Percentiles rank a stretch among this genome's conserved stretches.
phyloP scores from a whole-genome alignment of 331 rosid species.

The Quercus tomentella region DNA sequence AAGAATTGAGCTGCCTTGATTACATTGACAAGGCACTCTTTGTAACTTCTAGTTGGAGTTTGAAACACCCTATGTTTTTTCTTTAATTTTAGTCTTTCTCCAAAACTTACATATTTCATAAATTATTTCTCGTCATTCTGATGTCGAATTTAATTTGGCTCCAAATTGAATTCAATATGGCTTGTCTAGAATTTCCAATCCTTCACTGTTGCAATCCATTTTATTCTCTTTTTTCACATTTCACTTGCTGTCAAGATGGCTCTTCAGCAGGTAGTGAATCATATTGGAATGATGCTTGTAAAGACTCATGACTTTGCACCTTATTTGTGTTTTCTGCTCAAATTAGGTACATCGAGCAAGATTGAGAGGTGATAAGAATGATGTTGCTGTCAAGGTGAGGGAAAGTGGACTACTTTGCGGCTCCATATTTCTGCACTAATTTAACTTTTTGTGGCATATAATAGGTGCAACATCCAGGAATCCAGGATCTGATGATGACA shows the following conservation, averaged over 20 bases:
- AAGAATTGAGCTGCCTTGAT: neutral
- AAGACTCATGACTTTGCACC: slow-evolving; percentile 14
- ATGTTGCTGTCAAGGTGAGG: slow-evolving; percentile 89
- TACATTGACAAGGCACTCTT: neutral
- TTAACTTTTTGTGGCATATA: slow-evolving; percentile 29
- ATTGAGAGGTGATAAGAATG: slow-evolving; percentile 66
- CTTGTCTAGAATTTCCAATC: neutral
- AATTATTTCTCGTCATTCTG: neutral
- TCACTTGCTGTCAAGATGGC: slow-evolving; percentile 12
- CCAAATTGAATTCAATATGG: slow-evolving; percentile 13
- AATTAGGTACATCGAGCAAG: slow-evolving; percentile 84
- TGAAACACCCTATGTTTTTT: no score
- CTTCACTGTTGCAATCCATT: slow-evolving; percentile 15
- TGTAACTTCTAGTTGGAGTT: neutral
- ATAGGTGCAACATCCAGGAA: slow-evolving; percentile 99
- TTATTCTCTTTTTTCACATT: slow-evolving; percentile 6
- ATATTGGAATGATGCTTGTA: slow-evolving; percentile 9
- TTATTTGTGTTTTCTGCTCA: slow-evolving; percentile 31
- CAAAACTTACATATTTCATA: neutral
- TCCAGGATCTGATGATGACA: slow-evolving; percentile 96
- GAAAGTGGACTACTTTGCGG: slow-evolving; percentile 9
- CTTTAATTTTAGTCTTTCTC: no score
- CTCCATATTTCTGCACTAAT: slow-evolving; percentile 16
- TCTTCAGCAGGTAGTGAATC: slow-evolving; percentile 8
- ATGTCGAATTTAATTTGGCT: neutral